These are phyloP conservation scores for Beauveria varroae DNA, from an alignment of 2,329 filamentous ascomycete species.

Conservation along the genomic window DNA sequence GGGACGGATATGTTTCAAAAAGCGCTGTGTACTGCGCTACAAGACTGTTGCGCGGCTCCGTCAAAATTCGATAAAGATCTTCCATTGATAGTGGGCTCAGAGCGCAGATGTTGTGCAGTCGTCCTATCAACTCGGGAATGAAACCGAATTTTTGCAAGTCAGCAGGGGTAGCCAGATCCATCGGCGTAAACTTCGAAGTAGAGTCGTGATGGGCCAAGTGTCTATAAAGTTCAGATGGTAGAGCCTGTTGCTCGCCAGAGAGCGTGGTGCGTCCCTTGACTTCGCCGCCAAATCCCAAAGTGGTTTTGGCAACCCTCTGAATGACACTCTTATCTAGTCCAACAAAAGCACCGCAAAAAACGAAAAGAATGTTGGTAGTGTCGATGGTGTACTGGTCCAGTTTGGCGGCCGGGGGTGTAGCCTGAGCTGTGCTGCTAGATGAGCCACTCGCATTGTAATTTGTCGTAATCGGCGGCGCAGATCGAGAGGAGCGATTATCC, in stretches of 20 bases:
- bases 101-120: constrained; percentile 83
- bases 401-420: constrained; percentile 40
- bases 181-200: constrained; percentile 40
- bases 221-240: constrained; percentile 54
- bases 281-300: constrained; percentile 86
- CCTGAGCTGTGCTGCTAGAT: constrained; percentile 38
- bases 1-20: constrained; percentile 72
- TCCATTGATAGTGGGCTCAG: constrained; percentile 63
- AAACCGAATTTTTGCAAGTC: constrained; percentile 83
- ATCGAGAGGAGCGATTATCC: constrained; percentile 55
- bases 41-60: constrained; percentile 83
- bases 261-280: constrained; percentile 53
- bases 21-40: constrained; percentile 83
- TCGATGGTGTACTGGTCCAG: constrained; percentile 67
- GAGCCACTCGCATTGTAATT: constrained; percentile 40
- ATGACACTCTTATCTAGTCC: constrained; percentile 83
- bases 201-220: constrained; percentile 49
- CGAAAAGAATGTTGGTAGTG: constrained; percentile 94
- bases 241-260: constrained; percentile 44
- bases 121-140: constrained; percentile 93
- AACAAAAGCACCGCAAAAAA: constrained; percentile 92
- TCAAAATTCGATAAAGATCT: constrained; percentile 78
- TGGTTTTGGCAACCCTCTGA: constrained; percentile 74
- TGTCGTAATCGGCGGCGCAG: constrained; percentile 43
- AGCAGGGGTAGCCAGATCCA: constrained; percentile 66